Conservation (phyloP, 1,139 yeast genomes). For the Hyphopichia khmerensis region DNA sequence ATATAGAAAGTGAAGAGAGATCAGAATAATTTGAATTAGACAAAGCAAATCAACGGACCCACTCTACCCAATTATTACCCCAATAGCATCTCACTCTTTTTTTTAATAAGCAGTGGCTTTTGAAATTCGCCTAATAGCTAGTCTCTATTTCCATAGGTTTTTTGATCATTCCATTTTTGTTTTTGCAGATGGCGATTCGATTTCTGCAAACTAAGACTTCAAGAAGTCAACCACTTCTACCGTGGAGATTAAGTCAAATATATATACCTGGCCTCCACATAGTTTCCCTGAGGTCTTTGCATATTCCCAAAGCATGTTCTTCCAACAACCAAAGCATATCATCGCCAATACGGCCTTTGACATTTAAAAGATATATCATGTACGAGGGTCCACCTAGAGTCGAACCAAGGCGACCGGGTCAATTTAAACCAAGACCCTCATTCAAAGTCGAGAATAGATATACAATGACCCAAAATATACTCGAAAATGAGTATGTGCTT, state of each 20-base stretch:
- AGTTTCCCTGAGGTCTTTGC: not conserved
- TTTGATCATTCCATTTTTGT: not conserved
- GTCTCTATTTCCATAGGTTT: not conserved
- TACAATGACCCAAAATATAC: not conserved
- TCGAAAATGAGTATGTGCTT: not conserved
- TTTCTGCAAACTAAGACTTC: not conserved
- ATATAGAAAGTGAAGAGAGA: no score
- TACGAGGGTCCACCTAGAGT: not conserved
- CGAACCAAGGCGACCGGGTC: not conserved
- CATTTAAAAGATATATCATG: not conserved
- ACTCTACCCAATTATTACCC: no score
- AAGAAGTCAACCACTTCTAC: not conserved
- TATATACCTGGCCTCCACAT: not conserved
- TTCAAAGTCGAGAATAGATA: slow-evolving; percentile 40
- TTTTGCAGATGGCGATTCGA: slow-evolving; percentile 1
- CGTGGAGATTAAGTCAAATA: not conserved
- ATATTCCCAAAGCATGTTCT: not conserved
- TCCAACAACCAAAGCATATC: not conserved
- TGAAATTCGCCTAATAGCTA: not conserved
- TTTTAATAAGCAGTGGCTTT: no score
- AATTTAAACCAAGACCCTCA: slow-evolving; percentile 18
- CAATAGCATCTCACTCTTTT: no score
- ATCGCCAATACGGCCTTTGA: not conserved
- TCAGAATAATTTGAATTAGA: no score
- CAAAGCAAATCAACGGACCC: no score